These are phyloP conservation scores for Vitis labrusca DNA, from an alignment of 164 flowering plant species.

Conservation along the genomic window DNA sequence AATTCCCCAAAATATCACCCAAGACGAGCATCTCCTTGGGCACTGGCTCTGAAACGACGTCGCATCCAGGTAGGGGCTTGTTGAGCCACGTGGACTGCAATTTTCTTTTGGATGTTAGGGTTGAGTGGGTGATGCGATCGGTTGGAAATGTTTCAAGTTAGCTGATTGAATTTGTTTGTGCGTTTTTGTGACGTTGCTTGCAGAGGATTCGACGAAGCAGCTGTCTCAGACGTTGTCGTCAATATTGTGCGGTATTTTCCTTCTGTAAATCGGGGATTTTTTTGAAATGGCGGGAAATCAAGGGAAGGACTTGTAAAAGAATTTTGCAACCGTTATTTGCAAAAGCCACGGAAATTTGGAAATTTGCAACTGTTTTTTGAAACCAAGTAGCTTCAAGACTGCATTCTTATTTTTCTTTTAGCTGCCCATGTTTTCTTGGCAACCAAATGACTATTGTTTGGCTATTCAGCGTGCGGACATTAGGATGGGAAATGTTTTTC, in stretches of 20 bases:
- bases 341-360: not conserved
- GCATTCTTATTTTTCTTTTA: no score
- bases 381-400: no score
- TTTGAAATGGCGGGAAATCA: no score
- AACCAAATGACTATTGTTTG: no score
- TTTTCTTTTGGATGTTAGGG: not conserved
- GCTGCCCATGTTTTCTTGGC: no score
- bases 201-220: slow-evolving; percentile 11
- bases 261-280: not conserved
- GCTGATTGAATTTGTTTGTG: not conserved
- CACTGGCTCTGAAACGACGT: no score
- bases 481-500: no score
- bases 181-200: slow-evolving; percentile 6
- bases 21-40: not conserved
- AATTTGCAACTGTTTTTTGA: not conserved
- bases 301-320: no score
- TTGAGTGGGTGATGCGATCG: not conserved
- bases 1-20: not conserved
- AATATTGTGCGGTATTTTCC: slow-evolving; percentile 33
- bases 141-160: not conserved
- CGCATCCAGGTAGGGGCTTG: no score
- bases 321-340: no score
- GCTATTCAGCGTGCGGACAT: no score
- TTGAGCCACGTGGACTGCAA: no score
- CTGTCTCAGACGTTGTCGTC: slow-evolving; percentile 27